Conservation (phyloP, 179 eudicot genomes). For the Actinidia arguta region DNA sequence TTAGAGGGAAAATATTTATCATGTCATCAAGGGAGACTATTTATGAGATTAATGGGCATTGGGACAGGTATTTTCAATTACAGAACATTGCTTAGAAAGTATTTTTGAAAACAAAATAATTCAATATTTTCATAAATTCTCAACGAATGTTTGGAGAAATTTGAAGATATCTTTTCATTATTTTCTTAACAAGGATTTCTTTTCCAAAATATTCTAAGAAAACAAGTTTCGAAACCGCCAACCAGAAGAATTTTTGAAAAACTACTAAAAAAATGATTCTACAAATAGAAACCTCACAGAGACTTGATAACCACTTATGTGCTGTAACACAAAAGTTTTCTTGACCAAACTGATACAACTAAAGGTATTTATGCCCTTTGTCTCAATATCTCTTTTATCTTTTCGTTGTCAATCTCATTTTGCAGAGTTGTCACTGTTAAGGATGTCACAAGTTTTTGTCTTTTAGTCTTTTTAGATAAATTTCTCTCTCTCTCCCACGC, state of each 20-base stretch:
- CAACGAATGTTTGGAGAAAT: too few relatives aligned
- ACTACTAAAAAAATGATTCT: too few relatives aligned
- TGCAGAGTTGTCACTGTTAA: conserved; percentile 58
- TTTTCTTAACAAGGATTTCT: too few relatives aligned
- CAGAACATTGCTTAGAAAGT: neutral
- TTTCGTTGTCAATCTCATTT: neutral
- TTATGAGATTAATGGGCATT: conserved; percentile 71
- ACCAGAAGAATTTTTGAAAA: too few relatives aligned
- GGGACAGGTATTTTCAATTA: conserved; percentile 66
- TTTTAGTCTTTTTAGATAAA: conserved; percentile 53
- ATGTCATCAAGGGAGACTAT: conserved; percentile 51
- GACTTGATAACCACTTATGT: too few relatives aligned
- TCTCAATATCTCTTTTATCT: neutral
- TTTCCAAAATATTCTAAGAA: too few relatives aligned
- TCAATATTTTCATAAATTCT: too few relatives aligned
- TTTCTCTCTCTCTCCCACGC: too few relatives aligned
- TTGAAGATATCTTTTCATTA: too few relatives aligned
- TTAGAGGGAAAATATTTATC: conserved; percentile 62
- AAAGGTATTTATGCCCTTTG: too few relatives aligned
- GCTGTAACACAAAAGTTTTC: neutral
- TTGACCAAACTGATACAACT: neutral
- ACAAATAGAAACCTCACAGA: too few relatives aligned
- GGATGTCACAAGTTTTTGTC: conserved; percentile 51
- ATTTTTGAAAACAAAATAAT: neutral
- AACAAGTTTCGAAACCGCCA: too few relatives aligned